Conservation (phyloP, 2,329 filamentous ascomycete species). For the Pseudogymnoascus destructans region DNA sequence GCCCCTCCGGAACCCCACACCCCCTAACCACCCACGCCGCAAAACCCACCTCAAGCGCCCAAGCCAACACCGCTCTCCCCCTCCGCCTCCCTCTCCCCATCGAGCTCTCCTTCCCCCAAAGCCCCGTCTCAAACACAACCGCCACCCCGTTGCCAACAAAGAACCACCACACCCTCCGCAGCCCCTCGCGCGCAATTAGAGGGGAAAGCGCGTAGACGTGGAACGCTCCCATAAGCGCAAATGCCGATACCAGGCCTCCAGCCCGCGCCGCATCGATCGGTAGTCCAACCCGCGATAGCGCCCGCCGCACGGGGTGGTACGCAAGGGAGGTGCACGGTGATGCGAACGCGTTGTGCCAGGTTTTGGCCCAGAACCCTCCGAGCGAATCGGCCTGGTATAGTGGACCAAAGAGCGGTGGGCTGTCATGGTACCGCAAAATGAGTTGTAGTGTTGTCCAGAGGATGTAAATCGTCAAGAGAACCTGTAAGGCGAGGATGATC, state of each 20-base stretch:
- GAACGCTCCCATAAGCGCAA: slow-evolving; percentile 30
- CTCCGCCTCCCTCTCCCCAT: slow-evolving; percentile 19
- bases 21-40: slow-evolving; percentile 27
- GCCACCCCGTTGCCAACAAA: slow-evolving; percentile 30
- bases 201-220: slow-evolving; percentile 29
- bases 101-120: slow-evolving; percentile 25
- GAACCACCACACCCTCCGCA: slow-evolving; percentile 27
- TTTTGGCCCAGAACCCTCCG: slow-evolving; percentile 30
- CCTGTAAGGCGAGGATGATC: slow-evolving; percentile 28
- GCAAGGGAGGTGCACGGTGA: slow-evolving; percentile 30
- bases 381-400: slow-evolving; percentile 28
- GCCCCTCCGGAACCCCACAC: slow-evolving; percentile 26
- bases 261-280: slow-evolving; percentile 25
- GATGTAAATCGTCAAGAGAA: slow-evolving; percentile 30
- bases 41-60: slow-evolving; percentile 26
- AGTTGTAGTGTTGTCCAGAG: slow-evolving; percentile 30
- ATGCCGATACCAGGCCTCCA: slow-evolving; percentile 28
- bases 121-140: slow-evolving; percentile 24
- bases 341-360: slow-evolving; percentile 32
- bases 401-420: slow-evolving; percentile 30
- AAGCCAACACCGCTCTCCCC: slow-evolving; percentile 24
- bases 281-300: slow-evolving; percentile 24
- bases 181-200: slow-evolving; percentile 24
- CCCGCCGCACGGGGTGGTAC: slow-evolving; percentile 27
- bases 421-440: slow-evolving; percentile 27